A percentile compares a stretch with the other conserved stretches of the same genome.
Evolutionary conservation across 768 basidiomycete genomes (phyloP).

Genomic region (Rhodotorula sphaerocarpa): DNA sequence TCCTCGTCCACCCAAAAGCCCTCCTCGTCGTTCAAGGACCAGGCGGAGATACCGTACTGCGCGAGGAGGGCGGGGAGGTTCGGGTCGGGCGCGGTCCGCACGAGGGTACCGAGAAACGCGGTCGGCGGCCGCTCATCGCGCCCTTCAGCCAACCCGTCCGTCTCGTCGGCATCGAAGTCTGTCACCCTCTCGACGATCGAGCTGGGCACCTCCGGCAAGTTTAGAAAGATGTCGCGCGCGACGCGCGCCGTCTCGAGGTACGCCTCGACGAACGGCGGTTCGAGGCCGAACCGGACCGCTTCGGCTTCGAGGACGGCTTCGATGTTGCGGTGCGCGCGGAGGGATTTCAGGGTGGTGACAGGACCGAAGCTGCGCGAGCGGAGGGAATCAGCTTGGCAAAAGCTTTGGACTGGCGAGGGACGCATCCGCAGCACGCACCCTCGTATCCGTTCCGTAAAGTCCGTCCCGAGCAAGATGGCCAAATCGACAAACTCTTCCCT

Average conservation of each 20-base stretch:
- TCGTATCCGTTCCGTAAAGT: conserved; percentile 26
- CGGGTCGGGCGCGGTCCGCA: background rate
- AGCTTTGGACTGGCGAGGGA: background rate
- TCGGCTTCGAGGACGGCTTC: conserved; percentile 1
- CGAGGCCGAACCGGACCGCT: background rate
- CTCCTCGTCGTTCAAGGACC: background rate
- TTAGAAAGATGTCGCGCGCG: conserved; percentile 21
- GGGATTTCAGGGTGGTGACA: background rate
- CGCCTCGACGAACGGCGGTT: background rate
- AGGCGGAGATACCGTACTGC: background rate
- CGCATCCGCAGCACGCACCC: background rate
- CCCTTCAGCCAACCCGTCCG: no score
- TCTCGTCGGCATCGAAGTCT: no score
- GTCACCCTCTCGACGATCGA: background rate
- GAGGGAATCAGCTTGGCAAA: background rate
- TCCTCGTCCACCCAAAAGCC: background rate
- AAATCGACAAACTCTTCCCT: conserved; percentile 22
- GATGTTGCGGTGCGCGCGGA: conserved; percentile 1
- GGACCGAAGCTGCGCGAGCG: conserved; percentile 8
- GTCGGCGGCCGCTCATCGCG: no score
- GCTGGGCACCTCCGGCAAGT: conserved; percentile 1
- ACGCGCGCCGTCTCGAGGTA: conserved; percentile 14
- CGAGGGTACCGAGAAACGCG: background rate
- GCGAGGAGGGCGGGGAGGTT: background rate
- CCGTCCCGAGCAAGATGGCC: conserved; percentile 27